Evolutionary conservation across 371 early-diverging fungal genomes (phyloP).

Genomic region (Mortierella sp.): DNA sequence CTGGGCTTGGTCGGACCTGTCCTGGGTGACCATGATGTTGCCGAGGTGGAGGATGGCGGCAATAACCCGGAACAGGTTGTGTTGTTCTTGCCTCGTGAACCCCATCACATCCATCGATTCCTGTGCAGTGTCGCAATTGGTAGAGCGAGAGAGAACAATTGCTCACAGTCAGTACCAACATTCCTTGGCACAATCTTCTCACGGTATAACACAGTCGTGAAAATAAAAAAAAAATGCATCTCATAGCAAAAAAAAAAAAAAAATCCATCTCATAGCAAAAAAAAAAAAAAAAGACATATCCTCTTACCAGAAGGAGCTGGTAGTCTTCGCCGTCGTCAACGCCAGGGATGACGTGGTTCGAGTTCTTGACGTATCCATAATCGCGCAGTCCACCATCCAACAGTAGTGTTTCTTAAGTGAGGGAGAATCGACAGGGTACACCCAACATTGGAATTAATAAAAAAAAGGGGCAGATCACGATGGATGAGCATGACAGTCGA

Average conservation of each 20-base stretch:
- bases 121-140: constrained; percentile 48
- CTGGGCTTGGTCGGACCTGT: constrained; percentile 90
- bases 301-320: constrained; percentile 74
- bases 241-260: neutral
- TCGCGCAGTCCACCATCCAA: constrained; percentile 82
- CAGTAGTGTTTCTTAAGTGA: constrained; percentile 62
- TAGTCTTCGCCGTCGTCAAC: constrained; percentile 96
- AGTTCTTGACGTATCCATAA: constrained; percentile 87
- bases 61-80: constrained; percentile 87
- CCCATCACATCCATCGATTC: constrained; percentile 90
- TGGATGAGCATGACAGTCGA: neutral
- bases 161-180: neutral
- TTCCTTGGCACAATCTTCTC: neutral
- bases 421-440: neutral
- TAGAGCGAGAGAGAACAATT: neutral
- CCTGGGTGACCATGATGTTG: constrained; percentile 85
- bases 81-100: constrained; percentile 81
- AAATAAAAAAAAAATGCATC: neutral
- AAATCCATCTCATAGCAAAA: neutral
- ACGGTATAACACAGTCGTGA: too few relatives aligned
- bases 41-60: constrained; percentile 98
- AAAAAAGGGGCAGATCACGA: constrained; percentile 8
- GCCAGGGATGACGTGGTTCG: constrained; percentile 90
- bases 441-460: neutral
- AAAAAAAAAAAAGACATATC: neutral